Percentiles rank a stretch among this genome's conserved stretches.
Evolutionary conservation across 2,329 filamentous ascomycete genomes (phyloP).

Genomic region (Calcarisporium arbuscula): DNA sequence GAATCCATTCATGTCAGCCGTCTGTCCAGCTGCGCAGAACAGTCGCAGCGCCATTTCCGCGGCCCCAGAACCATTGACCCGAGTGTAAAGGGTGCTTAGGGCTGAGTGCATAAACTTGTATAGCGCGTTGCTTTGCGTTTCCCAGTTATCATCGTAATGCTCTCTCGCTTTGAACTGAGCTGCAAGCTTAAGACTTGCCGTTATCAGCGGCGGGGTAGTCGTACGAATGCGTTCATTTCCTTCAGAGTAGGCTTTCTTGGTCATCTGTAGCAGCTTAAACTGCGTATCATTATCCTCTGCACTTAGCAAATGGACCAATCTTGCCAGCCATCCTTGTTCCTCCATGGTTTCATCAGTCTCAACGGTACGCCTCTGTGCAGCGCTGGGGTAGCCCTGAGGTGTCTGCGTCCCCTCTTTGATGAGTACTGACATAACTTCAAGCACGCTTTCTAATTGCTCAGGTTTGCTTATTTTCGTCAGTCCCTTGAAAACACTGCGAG

Average conservation of each 20-base stretch:
- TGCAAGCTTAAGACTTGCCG: slow-evolving; percentile 81
- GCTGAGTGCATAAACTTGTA: slow-evolving; percentile 95
- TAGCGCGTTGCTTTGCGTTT: slow-evolving; percentile 62
- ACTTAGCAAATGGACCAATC: slow-evolving; percentile 82
- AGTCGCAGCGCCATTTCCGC: slow-evolving; percentile 84
- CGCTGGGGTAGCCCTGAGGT: slow-evolving; percentile 76
- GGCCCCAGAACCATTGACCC: slow-evolving; percentile 69
- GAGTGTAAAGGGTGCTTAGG: slow-evolving; percentile 79
- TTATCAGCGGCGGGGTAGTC: slow-evolving; percentile 88
- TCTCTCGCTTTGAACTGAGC: slow-evolving; percentile 84
- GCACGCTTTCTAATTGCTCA: slow-evolving; percentile 77
- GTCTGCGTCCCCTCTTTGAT: slow-evolving; percentile 88
- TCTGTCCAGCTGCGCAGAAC: slow-evolving; percentile 87
- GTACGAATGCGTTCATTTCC: slow-evolving; percentile 95
- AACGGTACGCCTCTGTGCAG: slow-evolving; percentile 63
- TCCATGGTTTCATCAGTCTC: slow-evolving; percentile 98
- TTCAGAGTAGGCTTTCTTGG: slow-evolving; percentile 78
- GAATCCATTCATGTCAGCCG: slow-evolving; percentile 83
- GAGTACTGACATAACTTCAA: slow-evolving; percentile 82
- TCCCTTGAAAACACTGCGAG: slow-evolving; percentile 74
- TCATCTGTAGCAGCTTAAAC: slow-evolving; percentile 85
- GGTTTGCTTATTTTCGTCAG: slow-evolving; percentile 72
- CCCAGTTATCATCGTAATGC: slow-evolving; percentile 66
- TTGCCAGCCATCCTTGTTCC: slow-evolving; percentile 93
- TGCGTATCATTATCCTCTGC: slow-evolving; percentile 86